A percentile compares a stretch with the other conserved stretches of the same genome.
These are phyloP conservation scores for Fusarium verticillioides DNA, from an alignment of 2,329 filamentous ascomycete species.

Conservation along the genomic window DNA sequence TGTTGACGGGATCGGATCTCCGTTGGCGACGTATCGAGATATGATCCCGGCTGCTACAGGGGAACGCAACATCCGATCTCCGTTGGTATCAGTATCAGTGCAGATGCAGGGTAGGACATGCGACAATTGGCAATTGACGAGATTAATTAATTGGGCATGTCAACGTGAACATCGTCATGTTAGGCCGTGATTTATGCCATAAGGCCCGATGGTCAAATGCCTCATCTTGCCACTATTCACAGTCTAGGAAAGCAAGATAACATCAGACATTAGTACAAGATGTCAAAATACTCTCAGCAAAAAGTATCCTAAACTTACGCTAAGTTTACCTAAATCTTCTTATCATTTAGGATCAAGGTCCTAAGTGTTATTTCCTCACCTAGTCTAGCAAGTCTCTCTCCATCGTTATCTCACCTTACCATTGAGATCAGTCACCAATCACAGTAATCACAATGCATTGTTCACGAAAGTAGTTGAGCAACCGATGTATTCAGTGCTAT, in stretches of 20 bases:
- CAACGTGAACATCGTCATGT: not conserved
- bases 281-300: too few relatives aligned
- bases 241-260: too few relatives aligned
- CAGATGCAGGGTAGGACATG: not conserved
- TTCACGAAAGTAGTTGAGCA: not conserved
- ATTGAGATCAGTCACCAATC: not conserved
- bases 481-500: slow-evolving; percentile 32
- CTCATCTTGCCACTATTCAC: not conserved
- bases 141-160: not conserved
- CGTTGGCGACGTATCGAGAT: not conserved
- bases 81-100: too few relatives aligned
- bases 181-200: not conserved
- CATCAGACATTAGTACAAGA: too few relatives aligned
- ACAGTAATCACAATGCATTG: not conserved
- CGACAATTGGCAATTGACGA: not conserved
- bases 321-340: too few relatives aligned
- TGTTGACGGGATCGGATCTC: not conserved
- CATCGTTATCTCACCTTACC: not conserved
- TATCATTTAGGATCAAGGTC: too few relatives aligned
- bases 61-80: not conserved
- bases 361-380: too few relatives aligned
- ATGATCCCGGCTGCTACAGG: not conserved
- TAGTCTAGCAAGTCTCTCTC: too few relatives aligned
- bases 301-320: too few relatives aligned
- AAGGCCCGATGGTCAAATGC: not conserved